Base-by-base conservation (phyloP, 1,284 basidiomycete species). In the Mycosarcoma maydis region DNA sequence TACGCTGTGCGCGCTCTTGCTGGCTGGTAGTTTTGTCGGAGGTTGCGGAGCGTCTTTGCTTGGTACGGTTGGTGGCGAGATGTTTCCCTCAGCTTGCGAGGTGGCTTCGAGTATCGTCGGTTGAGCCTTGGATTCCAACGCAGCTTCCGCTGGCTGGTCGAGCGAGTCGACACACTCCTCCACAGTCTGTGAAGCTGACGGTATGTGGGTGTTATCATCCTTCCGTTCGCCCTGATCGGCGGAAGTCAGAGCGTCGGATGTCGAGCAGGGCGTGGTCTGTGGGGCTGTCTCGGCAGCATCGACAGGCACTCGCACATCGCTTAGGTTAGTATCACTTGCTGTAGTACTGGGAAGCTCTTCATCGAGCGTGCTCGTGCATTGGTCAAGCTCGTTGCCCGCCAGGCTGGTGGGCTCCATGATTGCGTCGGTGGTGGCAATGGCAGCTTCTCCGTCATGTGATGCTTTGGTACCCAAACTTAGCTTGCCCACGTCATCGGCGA, bases 21-120 rank as follows among this genome's bases (percentile, higher is more conserved):
- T 27, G 13, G 11, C 22, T 8, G 10, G 1, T 13, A 41, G 17
- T 36, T 49, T 64, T 30, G 52, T 45, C 24, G 45, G 42, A 6
- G 43, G 51, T 29, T 37, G 42, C 6, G 59, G 59, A 10, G 20
- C 52, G 23, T 55, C 54, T 13, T 57, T 64, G 41, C 37, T 57
- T 11, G 51, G 55, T 16, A 47, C 47, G 0, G 43, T 47, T 7
- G 61, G 55, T n/a, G 62, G 52, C 27, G 52, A 9, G 0, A 22
- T 19, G 47, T 36, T 52, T 5, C 38, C 47, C 2, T 52, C 45
- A 9, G 43, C 20, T 14, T 19, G n/a, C 4, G 46, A n/a, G 2
- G 26, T 32, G 14, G 20, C 9, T 3, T 27, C 16, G 14, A 23
- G 6, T 3, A 20, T 30, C 16, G 33, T 20, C 8, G 39, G 19